Conservation (phyloP, 768 basidiomycete genomes). For the Collybia nuda region DNA sequence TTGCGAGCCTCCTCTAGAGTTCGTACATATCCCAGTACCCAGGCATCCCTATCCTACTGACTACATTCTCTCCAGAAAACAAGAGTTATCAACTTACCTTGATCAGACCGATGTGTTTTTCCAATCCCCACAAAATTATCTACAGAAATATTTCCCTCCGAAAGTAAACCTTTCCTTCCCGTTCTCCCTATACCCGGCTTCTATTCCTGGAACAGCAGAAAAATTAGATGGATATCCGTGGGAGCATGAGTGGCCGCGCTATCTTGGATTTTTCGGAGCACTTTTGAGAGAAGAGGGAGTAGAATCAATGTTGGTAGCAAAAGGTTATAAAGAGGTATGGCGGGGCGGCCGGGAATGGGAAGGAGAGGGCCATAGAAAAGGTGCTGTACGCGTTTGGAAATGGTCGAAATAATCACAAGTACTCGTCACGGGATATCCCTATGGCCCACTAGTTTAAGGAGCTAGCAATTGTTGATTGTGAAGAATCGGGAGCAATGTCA, state of each 20-base stretch:
- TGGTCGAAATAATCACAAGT: conserved; percentile 22
- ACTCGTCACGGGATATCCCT: too few species aligned
- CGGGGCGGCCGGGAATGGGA: conserved; percentile 66
- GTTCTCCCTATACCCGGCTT: conserved; percentile 52
- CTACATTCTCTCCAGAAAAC: conserved; percentile 34
- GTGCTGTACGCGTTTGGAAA: conserved; percentile 73
- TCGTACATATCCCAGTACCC: conserved; percentile 25
- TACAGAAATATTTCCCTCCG: conserved; percentile 65
- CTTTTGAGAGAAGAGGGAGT: conserved; percentile 59
- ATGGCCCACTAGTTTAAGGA: too few species aligned
- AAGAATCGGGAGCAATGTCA: too few species aligned
- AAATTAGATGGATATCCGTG: conserved; percentile 42
- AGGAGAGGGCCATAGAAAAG: conserved; percentile 70
- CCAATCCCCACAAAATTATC: conserved; percentile 62
- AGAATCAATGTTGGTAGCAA: conserved; percentile 38
- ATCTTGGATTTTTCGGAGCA: conserved; percentile 83
- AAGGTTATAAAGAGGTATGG: conserved; percentile 70
- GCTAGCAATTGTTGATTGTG: too few species aligned
- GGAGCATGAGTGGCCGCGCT: conserved; percentile 77
- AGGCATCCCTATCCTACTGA: conserved; percentile 5
- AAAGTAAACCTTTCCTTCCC: conserved; percentile 65
- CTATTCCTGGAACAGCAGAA: conserved; percentile 42
- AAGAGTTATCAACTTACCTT: conserved; percentile 55
- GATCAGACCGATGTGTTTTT: conserved; percentile 89
- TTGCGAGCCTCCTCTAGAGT: conserved; percentile 92